These are phyloP conservation scores for Penium margaritaceum DNA, from an alignment of 139 green algal genomes.

Conservation along the genomic window DNA sequence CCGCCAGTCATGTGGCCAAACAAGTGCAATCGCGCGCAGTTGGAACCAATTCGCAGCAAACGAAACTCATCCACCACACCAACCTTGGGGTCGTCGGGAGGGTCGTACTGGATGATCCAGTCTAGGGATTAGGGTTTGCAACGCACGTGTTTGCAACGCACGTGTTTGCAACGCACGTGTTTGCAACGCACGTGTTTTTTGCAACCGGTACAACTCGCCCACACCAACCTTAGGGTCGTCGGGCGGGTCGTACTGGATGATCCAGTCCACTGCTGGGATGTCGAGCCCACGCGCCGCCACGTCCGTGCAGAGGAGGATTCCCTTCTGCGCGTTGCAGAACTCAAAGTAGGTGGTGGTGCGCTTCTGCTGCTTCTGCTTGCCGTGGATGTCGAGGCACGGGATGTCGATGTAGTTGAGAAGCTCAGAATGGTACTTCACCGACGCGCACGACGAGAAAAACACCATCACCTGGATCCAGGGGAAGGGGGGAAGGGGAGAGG, in stretches of 20 bases:
- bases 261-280: conserved; percentile 90
- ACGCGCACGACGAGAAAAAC: conserved; percentile 89
- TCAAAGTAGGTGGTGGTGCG: conserved; percentile 93
- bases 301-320: conserved; percentile 91
- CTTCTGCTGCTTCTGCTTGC: conserved; percentile 95
- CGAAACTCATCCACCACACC: no score
- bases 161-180: no score
- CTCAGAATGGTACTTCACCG: conserved; percentile 92
- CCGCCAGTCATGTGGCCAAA: no score
- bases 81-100: conserved; percentile 79
- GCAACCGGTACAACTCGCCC: no score
- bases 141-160: no score
- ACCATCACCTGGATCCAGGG: conserved; percentile 75
- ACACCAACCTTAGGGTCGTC: no score
- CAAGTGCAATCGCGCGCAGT: no score
- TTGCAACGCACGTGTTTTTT: no score
- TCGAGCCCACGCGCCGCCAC: conserved; percentile 93
- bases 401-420: conserved; percentile 99
- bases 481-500: not conserved
- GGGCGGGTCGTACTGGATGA: no score
- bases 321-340: conserved; percentile 82
- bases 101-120: conserved; percentile 98
- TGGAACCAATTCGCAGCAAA: no score
- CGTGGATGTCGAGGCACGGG: conserved; percentile 85
- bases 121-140: no score